Conservation (phyloP, 1,284 basidiomycete species). For the Tranzscheliella williamsii region DNA sequence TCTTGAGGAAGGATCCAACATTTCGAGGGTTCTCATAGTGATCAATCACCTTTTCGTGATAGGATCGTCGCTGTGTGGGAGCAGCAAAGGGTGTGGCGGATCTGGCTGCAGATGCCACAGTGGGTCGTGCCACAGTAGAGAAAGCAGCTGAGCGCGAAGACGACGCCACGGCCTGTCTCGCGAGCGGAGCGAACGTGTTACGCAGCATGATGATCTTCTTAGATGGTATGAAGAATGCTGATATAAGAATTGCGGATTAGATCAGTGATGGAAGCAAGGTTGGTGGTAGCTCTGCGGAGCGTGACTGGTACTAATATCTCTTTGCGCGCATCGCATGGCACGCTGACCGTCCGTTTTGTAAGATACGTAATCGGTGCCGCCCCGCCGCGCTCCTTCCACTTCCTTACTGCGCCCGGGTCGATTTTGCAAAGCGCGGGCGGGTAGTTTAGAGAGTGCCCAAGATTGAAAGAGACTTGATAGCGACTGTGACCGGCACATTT, state of each 20-base stretch:
- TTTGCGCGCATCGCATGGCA: too few species aligned
- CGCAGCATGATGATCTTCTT: constrained; percentile 29
- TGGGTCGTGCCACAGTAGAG: constrained; percentile 30
- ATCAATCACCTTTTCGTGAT: constrained; percentile 61
- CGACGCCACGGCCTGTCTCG: constrained; percentile 28
- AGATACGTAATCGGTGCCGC: too few species aligned
- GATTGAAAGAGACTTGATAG: not conserved
- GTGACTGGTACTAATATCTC: too few species aligned
- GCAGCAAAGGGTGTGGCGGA: constrained; percentile 12
- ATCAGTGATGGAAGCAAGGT: too few species aligned
- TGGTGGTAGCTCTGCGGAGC: too few species aligned
- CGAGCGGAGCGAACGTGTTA: constrained; percentile 29
- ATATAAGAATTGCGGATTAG: not conserved
- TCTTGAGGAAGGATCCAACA: constrained; percentile 88
- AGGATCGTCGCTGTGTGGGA: constrained; percentile 36
- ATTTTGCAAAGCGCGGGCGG: too few species aligned
- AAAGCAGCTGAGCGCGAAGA: constrained; percentile 23
- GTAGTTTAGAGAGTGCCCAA: too few species aligned
- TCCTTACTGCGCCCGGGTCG: too few species aligned
- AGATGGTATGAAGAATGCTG: not conserved
- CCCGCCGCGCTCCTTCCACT: too few species aligned
- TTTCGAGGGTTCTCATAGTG: constrained; percentile 61
- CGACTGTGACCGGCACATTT: too few species aligned
- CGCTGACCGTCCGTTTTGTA: too few species aligned
- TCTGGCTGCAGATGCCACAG: constrained; percentile 17